Base-by-base conservation (phyloP, 768 basidiomycete genomes). In the Trichaptum fuscoviolaceum region DNA sequence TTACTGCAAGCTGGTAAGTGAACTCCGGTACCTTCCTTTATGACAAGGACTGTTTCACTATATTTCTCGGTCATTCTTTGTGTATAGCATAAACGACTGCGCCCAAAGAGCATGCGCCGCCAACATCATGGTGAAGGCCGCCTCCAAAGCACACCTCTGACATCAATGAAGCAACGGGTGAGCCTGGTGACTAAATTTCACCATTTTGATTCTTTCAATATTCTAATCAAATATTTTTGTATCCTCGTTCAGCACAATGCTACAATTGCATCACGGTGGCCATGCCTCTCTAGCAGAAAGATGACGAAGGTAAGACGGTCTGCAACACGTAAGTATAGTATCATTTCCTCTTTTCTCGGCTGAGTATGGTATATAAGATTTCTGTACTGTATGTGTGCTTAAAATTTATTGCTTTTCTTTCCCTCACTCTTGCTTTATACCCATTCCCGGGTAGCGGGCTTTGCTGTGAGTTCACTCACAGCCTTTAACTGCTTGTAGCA, bases 181-280 rank as follows among this genome's bases (percentile, higher is more conserved):
- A 70, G 52, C 69, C 69, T 66, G 69, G 69, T 70, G 42, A 63
- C 6, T 61, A 23, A 61, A 7, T 69, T 58, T 23, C 69, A 69
- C 72, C 75, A 24, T 18, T 27, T 18, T 20, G 15, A 30, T 69
- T 35, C 25, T 35, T 18, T 4, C 35, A 12, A 25, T 58, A 10
- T 61, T 18, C 61, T 69, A 64, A 62, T 61, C 63, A 57, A 26
- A 35, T 52, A 26, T 20, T n/a, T 3, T 62, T 15, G 64, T 25
- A 25, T 35, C 25, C 24, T 65, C 6, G 7, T 67, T 24, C 26
- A 83, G 92, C 92, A 2, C 91, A 93, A 80, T 95, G 92, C 79
- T 92, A 89, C 77, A 94, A 93, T 73, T 94, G 92, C 79, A 89
- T 92, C 72, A 94, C 93, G 25, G 93, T 91, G 2, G 91, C 92